phyloP scores from a whole-genome alignment of 176 grass and related monocot genomes.

The Zea mays region DNA sequence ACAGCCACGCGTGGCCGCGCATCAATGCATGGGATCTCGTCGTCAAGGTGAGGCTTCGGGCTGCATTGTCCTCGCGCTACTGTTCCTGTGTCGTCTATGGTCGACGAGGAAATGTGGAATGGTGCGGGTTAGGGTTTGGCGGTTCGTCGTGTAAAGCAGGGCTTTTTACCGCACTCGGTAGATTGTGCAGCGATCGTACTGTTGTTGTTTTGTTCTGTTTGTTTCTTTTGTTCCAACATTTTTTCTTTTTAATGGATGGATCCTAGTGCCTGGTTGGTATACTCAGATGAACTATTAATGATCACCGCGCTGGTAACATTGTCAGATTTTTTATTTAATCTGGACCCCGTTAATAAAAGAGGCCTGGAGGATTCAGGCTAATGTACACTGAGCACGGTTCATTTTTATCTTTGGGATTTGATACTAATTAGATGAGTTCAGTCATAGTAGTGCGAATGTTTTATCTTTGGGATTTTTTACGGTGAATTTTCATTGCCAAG shows the following conservation, averaged over 20 bases:
- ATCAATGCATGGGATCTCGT: constrained; percentile 41
- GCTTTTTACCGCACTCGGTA: neutral
- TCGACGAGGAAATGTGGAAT: neutral
- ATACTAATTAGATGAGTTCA: neutral
- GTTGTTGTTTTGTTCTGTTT: neutral
- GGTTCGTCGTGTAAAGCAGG: neutral
- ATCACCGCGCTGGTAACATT: neutral
- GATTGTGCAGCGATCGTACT: neutral
- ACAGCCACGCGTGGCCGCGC: neutral
- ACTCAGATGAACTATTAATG: neutral
- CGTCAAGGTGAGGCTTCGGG: constrained; percentile 50
- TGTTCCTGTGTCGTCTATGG: neutral
- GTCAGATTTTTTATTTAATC: neutral
- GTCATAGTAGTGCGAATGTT: neutral
- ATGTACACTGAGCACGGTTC: neutral
- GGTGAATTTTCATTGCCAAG: neutral
- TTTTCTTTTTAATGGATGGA: neutral
- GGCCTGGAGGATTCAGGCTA: neutral
- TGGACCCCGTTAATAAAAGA: neutral
- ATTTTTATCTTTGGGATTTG: neutral
- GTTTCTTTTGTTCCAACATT: neutral
- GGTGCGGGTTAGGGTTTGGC: constrained; percentile 22
- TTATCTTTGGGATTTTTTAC: neutral
- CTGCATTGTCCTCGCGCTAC: neutral
- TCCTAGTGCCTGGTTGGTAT: neutral